phyloP scores from a whole-genome alignment of 441 rosid genomes.

The Populus trichocarpa region DNA sequence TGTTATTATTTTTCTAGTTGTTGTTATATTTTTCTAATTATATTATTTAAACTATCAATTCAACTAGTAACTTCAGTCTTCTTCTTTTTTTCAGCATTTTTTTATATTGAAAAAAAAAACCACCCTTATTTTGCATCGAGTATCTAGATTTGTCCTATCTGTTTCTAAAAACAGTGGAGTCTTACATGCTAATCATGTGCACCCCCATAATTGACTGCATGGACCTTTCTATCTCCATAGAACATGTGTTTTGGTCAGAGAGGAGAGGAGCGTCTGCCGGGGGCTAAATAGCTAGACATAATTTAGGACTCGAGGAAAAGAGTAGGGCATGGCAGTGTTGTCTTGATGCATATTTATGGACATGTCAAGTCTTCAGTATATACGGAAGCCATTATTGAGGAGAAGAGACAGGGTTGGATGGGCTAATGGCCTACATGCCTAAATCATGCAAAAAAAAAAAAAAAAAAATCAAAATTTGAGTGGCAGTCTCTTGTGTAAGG shows the following conservation, averaged over 20 bases:
- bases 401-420: not conserved
- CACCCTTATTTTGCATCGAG: no score
- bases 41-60: no score
- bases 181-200: not conserved
- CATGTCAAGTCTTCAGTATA: not conserved
- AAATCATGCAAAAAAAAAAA: not conserved
- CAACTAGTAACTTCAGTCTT: no score
- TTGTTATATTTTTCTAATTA: no score
- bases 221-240: not conserved
- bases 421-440: not conserved
- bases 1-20: no score
- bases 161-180: not conserved
- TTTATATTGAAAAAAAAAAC: no score
- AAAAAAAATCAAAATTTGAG: not conserved
- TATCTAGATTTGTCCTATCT: no score
- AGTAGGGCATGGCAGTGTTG: not conserved
- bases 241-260: not conserved
- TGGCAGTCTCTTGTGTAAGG: not conserved
- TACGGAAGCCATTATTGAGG: not conserved
- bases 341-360: not conserved
- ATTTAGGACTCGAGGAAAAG: not conserved
- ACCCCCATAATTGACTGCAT: not conserved
- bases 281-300: not conserved
- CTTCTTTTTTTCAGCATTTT: no score
- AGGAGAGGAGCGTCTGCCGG: conserved; percentile 1